Evolutionary conservation across 495 filamentous ascomycete species (phyloP), one percentile per base, ranked within the genome.

Genomic region (Hypoxylon fragiforme): DNA sequence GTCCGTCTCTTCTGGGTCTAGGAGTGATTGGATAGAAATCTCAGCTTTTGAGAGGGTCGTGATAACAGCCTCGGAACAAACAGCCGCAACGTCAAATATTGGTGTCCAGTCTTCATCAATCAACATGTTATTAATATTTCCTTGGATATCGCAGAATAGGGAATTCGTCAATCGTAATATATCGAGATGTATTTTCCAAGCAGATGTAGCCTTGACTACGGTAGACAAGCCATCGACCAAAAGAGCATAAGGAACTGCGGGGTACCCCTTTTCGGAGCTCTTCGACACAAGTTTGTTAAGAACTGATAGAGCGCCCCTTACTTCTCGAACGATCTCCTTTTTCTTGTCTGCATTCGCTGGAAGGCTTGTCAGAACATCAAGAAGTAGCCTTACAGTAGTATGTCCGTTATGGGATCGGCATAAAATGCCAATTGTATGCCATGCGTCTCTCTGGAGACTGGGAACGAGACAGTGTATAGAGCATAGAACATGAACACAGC

Each of bases 401-500:
- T 83, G 81, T 22, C 89, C 87, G 54, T 89, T 82, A 55, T 90
- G 88, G 3, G 91, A 95, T 60, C 81, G 85, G 57, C 86, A 88
- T 6, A 96, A 73, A 64, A 88, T 91, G 63, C 81, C 79, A 28
- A 94, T 80, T 13, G 87, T 84, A 40, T 84, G 81, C 78, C 91
- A 95, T 4, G 89, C 85, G 16, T 82, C 81, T 28, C 88, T 84
- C 44, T 83, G 81, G 13, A 92, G 77, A 41, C 77, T 76, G 24
- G 79, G 81, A 14, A 95, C 81, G 14, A 90, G 82, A 41, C 86
- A 84, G 66, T 91, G 87, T 19, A 92, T 89, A 47, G 85, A 86
- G 70, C 89, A 92, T 42, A 97, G 77, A 12, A 94, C 81, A 63
- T 89, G 84, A 15, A 97, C 72, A 60, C 89, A 89, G 45, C 78